phyloP scores from a whole-genome alignment of 176 grass and related monocot species.

The Aegilops speltoides region DNA sequence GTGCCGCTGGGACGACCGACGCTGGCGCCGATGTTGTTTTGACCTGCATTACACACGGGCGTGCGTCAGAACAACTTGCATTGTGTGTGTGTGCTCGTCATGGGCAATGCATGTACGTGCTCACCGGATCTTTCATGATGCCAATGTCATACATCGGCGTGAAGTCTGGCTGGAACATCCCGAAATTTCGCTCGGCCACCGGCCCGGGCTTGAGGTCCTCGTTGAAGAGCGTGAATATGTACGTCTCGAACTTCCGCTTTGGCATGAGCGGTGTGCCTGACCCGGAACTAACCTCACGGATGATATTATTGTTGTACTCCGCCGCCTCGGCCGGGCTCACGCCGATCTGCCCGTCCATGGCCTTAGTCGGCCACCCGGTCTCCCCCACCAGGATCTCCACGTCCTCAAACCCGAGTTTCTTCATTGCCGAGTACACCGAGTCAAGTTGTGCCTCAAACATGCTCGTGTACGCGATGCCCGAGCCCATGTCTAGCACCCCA shows the following conservation, averaged over 20 bases:
- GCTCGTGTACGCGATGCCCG: conserved; percentile 77
- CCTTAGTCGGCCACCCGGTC: conserved; percentile 88
- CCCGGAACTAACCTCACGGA: conserved; percentile 43
- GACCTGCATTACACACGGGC: not conserved
- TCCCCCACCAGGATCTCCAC: conserved; percentile 80
- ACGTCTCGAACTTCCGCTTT: conserved; percentile 68
- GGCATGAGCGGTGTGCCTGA: conserved; percentile 82
- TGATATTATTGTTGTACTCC: conserved; percentile 57
- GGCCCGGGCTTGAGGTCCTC: conserved; percentile 83
- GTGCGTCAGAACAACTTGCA: not conserved
- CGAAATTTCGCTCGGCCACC: conserved; percentile 78
- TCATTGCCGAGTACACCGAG: conserved; percentile 87
- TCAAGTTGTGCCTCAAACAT: conserved; percentile 89
- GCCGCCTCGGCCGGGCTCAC: conserved; percentile 55
- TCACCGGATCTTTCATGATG: conserved; percentile 51
- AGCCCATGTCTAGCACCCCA: conserved; percentile 52
- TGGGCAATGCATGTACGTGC: not conserved
- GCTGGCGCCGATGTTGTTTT: not conserved
- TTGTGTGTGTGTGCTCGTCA: not conserved
- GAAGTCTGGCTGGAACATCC: conserved; percentile 65
- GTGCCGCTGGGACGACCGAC: too few relatives aligned
- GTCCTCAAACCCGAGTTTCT: conserved; percentile 66
- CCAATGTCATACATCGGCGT: conserved; percentile 79
- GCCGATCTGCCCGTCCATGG: conserved; percentile 58
- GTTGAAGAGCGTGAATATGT: conserved; percentile 86